Evolutionary conservation across 305 asterid species (phyloP).

Genomic region (Fraxinus sp.): DNA sequence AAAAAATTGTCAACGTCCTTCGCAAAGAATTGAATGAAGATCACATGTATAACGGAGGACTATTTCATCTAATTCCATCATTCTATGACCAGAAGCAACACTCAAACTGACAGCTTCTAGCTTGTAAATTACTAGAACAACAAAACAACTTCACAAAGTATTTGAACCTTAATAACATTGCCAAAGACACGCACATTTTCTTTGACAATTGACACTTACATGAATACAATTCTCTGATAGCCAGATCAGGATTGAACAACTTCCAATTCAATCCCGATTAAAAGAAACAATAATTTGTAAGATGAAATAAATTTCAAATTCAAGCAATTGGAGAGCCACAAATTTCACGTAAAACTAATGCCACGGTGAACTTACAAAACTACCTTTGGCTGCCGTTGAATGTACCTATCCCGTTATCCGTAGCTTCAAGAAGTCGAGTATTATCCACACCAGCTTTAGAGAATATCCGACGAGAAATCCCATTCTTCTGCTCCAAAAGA

Average conservation of each 20-base stretch:
- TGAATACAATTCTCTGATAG: too few relatives aligned
- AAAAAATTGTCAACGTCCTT: neutral
- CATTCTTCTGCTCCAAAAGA: conserved; percentile 93
- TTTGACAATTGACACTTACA: neutral
- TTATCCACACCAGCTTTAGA: conserved; percentile 84
- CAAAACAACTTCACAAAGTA: neutral
- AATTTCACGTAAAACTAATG: neutral
- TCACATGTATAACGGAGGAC: neutral
- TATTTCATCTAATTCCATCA: neutral
- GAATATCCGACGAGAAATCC: conserved; percentile 91
- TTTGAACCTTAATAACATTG: neutral
- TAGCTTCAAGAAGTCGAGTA: conserved; percentile 75
- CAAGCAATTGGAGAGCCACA: neutral
- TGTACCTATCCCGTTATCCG: conserved; percentile 50
- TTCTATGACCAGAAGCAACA: neutral
- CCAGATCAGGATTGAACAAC: neutral
- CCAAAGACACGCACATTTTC: neutral
- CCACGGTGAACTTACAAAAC: conserved; percentile 1
- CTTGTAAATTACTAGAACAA: neutral
- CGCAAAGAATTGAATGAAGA: neutral
- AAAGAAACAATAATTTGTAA: neutral
- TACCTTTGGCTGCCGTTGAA: conserved; percentile 92
- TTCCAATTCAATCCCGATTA: neutral
- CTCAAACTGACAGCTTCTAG: neutral
- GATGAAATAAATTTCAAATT: neutral